These are phyloP conservation scores for Colletotrichum phormii DNA, from an alignment of 2,329 filamentous ascomycete genomes.

Conservation along the genomic window DNA sequence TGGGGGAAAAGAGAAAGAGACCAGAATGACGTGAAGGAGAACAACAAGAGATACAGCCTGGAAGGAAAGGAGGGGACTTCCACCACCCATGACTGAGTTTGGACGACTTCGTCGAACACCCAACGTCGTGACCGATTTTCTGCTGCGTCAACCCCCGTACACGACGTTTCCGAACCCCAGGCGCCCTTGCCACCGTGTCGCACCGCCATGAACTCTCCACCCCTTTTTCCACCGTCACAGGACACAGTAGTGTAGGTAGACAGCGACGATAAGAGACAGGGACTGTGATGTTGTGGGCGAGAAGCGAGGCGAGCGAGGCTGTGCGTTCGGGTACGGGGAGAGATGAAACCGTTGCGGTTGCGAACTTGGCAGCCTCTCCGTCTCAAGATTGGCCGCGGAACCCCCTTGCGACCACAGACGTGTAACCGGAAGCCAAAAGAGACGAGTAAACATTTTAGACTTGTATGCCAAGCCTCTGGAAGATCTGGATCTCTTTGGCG, in stretches of 20 bases:
- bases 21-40: slow-evolving; percentile 17
- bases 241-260: background rate
- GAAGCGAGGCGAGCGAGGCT: slow-evolving; percentile 28
- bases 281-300: background rate
- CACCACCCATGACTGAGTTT: slow-evolving; percentile 1
- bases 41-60: slow-evolving; percentile 6
- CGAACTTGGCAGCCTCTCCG: slow-evolving; percentile 31
- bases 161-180: slow-evolving; percentile 25
- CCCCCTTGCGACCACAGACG: slow-evolving; percentile 23
- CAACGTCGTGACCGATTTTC: background rate
- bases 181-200: slow-evolving; percentile 15
- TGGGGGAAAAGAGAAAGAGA: slow-evolving; percentile 15
- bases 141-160: slow-evolving; percentile 15
- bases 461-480: slow-evolving; percentile 25
- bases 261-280: background rate
- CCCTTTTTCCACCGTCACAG: background rate
- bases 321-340: slow-evolving; percentile 19
- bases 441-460: slow-evolving; percentile 29
- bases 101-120: slow-evolving; percentile 22
- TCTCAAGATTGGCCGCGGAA: slow-evolving; percentile 33
- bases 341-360: slow-evolving; percentile 36
- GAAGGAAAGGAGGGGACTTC: background rate
- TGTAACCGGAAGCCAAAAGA: slow-evolving; percentile 26
- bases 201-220: slow-evolving; percentile 16
- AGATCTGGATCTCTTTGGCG: slow-evolving; percentile 9